phyloP scores from a whole-genome alignment of 2,329 filamentous ascomycete species.

The Ceratocystis eucalypticola region DNA sequence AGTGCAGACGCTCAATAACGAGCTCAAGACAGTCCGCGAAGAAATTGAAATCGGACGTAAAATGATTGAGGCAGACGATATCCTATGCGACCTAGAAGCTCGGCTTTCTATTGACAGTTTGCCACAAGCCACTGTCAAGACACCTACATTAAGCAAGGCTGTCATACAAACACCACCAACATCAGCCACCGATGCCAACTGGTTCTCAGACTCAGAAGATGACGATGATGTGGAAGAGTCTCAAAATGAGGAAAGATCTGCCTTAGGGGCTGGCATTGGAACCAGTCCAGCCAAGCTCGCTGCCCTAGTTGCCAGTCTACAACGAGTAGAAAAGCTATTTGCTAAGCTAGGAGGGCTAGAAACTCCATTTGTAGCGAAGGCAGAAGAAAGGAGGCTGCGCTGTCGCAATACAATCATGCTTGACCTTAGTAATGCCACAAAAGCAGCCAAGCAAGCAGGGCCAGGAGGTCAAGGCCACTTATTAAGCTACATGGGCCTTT shows the following conservation, averaged over 20 bases:
- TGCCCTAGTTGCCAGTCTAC: slow-evolving; percentile 31
- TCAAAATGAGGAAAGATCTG: slow-evolving; percentile 21
- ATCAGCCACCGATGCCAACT: slow-evolving; percentile 20
- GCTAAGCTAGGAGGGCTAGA: slow-evolving; percentile 36
- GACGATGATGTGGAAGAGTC: slow-evolving; percentile 24
- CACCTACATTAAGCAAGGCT: slow-evolving; percentile 24
- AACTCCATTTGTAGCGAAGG: slow-evolving; percentile 37
- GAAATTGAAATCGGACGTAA: slow-evolving; percentile 48
- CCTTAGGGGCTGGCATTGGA: slow-evolving; percentile 20
- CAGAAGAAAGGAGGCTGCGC: slow-evolving; percentile 37
- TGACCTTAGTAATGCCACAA: slow-evolving; percentile 39
- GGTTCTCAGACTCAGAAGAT: slow-evolving; percentile 22
- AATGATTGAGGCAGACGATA: slow-evolving; percentile 54
- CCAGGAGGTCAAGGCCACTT: slow-evolving; percentile 32
- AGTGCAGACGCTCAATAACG: slow-evolving; percentile 46
- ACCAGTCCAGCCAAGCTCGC: slow-evolving; percentile 25
- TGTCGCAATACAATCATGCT: slow-evolving; percentile 45
- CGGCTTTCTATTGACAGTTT: slow-evolving; percentile 41
- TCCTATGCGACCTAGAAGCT: slow-evolving; percentile 49
- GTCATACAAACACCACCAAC: slow-evolving; percentile 20
- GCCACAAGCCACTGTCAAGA: slow-evolving; percentile 21
- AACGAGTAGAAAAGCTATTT: slow-evolving; percentile 34
- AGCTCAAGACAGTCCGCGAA: slow-evolving; percentile 50
- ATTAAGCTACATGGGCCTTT: slow-evolving; percentile 40
- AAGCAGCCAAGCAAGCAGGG: slow-evolving; percentile 33